Percentiles rank a stretch among this genome's conserved stretches.
phyloP scores from a whole-genome alignment of 257 asterid species.

The Linaria vulgaris region DNA sequence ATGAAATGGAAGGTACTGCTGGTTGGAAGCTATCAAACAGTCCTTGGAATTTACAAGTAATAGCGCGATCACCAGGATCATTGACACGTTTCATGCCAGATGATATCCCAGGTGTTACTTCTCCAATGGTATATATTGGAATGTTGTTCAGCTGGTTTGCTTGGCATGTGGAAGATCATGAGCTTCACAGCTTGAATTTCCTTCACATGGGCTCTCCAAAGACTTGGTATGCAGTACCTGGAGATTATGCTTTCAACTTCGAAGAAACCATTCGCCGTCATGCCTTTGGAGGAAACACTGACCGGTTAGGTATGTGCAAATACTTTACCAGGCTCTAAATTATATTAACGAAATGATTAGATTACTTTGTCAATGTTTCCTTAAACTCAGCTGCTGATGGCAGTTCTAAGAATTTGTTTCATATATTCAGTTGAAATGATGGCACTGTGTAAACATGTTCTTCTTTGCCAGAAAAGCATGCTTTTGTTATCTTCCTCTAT shows the following conservation, averaged over 20 bases:
- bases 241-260: constrained; percentile 73
- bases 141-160: constrained; percentile 99
- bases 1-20: constrained; percentile 77
- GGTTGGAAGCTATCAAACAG: constrained; percentile 97
- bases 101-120: constrained; percentile 99
- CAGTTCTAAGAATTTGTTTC: constrained; percentile 2
- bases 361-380: background rate
- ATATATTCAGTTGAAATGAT: background rate
- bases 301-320: constrained; percentile 55
- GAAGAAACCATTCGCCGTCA: constrained; percentile 80
- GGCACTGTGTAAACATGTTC: background rate
- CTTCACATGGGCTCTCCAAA: constrained; percentile 93
- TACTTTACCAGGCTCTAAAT: no score
- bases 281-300: constrained; percentile 71
- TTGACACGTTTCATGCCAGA: constrained; percentile 97
- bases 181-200: constrained; percentile 96
- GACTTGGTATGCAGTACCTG: constrained; percentile 99
- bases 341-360: background rate
- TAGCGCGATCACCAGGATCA: constrained; percentile 94
- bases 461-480: background rate
- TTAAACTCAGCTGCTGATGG: background rate
- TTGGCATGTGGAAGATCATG: constrained; percentile 99
- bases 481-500: background rate
- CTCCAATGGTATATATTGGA: constrained; percentile 97
- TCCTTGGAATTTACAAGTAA: constrained; percentile 96